Evolutionary conservation across 306 rosid species (phyloP), one percentile per base, ranked within the genome.

Genomic region (Gastrolobium villosum): DNA sequence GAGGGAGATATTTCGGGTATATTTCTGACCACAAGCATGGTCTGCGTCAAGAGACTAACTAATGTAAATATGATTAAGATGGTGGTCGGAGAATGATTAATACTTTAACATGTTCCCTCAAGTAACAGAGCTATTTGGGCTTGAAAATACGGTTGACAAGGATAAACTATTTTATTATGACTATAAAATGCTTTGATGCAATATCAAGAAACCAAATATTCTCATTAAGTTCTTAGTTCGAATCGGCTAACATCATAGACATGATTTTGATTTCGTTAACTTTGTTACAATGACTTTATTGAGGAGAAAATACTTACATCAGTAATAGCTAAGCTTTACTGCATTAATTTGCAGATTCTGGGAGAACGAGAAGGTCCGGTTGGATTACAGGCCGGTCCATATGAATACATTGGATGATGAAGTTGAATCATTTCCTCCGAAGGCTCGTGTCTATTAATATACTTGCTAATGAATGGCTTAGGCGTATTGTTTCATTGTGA

Each of bases 371-470:
- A 87, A 92, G 80, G 98, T 91, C 49, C 84, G 91, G 60, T 68
- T 95, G 39, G 97, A 92, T 20, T 95, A 95, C 81, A 86, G 99
- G 86, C 95, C 99, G 2, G 99, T 95, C 84, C 99, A 95, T 76
- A 39, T 91, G 92, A 90, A 92, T 87, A 89, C 97, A 30, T 81
- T 95, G 81, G 99, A 95, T 14, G 90, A 89, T 55, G 99, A 95
- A 84, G 45, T 95, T 10, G 98, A 92, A 80, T 40, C 98, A 20
- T 88, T 95, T 88, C 99, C 99, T 44, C 99, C 99, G 20, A 91
- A 92, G 81, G 99, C 99, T 77, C 99, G 99, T 68, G 97, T 94
- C 62, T 94, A 94, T 83, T 94, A 83, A 84, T 53, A 10, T 50
- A 69, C 34, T 49, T 72, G 10, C 54, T 34, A 15, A 60, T 74